phyloP scores from a whole-genome alignment of 495 filamentous ascomycete species.

The Chaetomidium leptoderma region DNA sequence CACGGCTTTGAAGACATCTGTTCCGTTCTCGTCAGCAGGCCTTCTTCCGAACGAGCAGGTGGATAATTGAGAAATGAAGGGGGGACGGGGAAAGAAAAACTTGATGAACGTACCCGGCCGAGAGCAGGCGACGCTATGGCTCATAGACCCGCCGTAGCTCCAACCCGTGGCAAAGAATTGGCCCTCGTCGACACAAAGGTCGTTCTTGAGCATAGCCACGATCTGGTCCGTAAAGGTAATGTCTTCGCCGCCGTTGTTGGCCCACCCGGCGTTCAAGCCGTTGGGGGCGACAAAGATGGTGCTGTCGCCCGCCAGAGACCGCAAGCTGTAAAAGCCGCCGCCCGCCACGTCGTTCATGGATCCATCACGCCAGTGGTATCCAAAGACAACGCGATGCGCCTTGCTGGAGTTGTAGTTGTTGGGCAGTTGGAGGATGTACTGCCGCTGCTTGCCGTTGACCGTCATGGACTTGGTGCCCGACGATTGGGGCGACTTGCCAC shows the following conservation, averaged over 20 bases:
- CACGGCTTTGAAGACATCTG: constrained; percentile 38
- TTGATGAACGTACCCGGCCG: constrained; percentile 29
- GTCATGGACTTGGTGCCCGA: constrained; percentile 33
- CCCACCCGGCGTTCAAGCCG: constrained; percentile 45
- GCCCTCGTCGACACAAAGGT: constrained; percentile 43
- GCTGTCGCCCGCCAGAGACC: constrained; percentile 35
- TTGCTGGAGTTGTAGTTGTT: constrained; percentile 40
- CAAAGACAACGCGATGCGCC: constrained; percentile 39
- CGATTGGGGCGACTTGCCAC: constrained; percentile 36
- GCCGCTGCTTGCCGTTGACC: constrained; percentile 27
- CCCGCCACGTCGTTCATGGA: constrained; percentile 31
- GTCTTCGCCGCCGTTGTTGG: constrained; percentile 42
- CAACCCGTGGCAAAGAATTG: constrained; percentile 45
- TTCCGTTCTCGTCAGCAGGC: not conserved
- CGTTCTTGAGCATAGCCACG: constrained; percentile 33
- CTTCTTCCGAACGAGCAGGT: not conserved
- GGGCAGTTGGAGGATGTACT: constrained; percentile 42
- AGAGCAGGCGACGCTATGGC: constrained; percentile 43
- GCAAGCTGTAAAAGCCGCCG: constrained; percentile 36
- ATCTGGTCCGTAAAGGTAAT: constrained; percentile 41
- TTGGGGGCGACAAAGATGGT: constrained; percentile 45
- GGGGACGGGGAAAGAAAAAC: constrained; percentile 4
- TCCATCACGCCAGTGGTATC: constrained; percentile 40
- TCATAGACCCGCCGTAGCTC: constrained; percentile 48
- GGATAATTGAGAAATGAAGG: constrained; percentile 14